These are phyloP conservation scores for Posidonia oceanica DNA, from an alignment of 116 monocot genomes.

Conservation along the genomic window DNA sequence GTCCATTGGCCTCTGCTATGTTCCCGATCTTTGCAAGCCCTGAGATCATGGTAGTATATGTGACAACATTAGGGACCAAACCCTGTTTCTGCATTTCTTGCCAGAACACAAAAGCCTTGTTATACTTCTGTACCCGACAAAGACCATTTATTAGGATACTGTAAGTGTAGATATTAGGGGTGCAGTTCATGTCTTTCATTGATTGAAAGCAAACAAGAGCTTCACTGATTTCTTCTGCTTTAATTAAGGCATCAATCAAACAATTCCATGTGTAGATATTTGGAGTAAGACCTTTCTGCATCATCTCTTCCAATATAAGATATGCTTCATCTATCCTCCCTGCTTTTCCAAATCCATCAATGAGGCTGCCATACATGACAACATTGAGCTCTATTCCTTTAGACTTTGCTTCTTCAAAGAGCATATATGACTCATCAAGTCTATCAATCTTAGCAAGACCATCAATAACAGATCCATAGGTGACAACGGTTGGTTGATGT, in stretches of 20 bases:
- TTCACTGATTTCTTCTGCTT: constrained; percentile 39
- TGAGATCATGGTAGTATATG: constrained; percentile 34
- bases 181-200: constrained; percentile 41
- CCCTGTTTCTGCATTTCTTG: constrained; percentile 42
- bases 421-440: constrained; percentile 42
- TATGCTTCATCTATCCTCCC: constrained; percentile 48
- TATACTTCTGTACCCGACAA: constrained; percentile 41
- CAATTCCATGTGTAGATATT: constrained; percentile 45
- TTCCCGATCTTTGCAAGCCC: constrained; percentile 41
- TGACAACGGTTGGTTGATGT: constrained; percentile 29
- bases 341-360: constrained; percentile 40
- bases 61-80: constrained; percentile 25
- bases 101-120: constrained; percentile 45
- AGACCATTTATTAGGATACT: constrained; percentile 41
- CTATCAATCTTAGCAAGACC: constrained; percentile 38
- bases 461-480: constrained; percentile 36
- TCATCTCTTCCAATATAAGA: constrained; percentile 45
- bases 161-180: constrained; percentile 30
- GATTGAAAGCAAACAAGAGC: constrained; percentile 43
- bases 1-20: constrained; percentile 30
- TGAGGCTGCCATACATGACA: constrained; percentile 30
- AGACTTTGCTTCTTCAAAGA: constrained; percentile 46
- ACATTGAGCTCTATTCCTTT: constrained; percentile 23
- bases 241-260: constrained; percentile 33
- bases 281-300: constrained; percentile 32